Conservation (phyloP, 495 filamentous ascomycete genomes). For the Aspergillus saccharolyticus region DNA sequence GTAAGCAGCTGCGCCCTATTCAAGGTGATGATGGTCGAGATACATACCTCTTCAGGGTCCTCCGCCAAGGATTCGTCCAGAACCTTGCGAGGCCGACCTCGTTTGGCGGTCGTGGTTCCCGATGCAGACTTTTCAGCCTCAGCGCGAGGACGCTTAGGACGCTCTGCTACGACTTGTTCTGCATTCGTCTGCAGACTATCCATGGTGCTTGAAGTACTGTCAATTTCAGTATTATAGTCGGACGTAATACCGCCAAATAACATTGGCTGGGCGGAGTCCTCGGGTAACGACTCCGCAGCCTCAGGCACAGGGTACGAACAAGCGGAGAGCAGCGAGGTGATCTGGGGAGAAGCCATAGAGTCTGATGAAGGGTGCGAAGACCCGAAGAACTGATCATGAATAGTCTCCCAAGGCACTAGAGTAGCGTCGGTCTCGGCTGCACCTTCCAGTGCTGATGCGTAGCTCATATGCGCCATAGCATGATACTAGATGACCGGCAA, state of each 20-base stretch:
- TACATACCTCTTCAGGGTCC: constrained; percentile 22
- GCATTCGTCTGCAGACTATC: not conserved
- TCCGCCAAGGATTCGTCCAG: constrained; percentile 8
- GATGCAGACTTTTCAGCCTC: constrained; percentile 5
- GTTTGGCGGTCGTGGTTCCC: constrained; percentile 13
- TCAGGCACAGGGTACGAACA: constrained; percentile 23
- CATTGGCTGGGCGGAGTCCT: not conserved
- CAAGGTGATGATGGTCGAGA: not conserved
- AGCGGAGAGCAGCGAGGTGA: constrained; percentile 21
- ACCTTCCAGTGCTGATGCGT: not conserved
- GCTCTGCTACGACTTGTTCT: not conserved
- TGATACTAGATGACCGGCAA: not conserved
- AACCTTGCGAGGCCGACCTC: constrained; percentile 17
- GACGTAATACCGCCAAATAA: not conserved
- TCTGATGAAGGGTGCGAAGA: not conserved
- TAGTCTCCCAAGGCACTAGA: constrained; percentile 1
- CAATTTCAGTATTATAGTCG: not conserved
- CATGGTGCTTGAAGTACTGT: not conserved
- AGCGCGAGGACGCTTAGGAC: constrained; percentile 7
- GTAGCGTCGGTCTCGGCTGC: not conserved
- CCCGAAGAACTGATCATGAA: not conserved
- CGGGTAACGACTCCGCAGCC: not conserved
- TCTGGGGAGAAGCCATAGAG: not conserved
- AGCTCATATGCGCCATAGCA: not conserved
- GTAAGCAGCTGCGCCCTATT: not conserved